A percentile compares a stretch with the other conserved stretches of the same genome.
Evolutionary conservation across 2,329 filamentous ascomycete species (phyloP).

Genomic region (Pseudogymnoascus verrucosus): DNA sequence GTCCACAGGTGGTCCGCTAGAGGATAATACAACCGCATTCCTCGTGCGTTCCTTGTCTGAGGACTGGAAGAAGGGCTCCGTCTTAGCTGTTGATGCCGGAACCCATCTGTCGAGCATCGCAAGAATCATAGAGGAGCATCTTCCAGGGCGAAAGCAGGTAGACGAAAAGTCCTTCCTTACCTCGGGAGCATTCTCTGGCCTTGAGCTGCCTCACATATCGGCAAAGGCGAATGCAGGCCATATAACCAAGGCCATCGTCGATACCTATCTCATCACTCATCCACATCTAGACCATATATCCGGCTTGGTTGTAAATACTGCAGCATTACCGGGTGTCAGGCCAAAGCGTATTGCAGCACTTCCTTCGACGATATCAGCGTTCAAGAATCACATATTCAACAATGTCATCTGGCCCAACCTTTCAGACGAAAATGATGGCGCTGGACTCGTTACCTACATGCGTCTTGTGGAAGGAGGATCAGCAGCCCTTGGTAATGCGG

Average conservation of each 20-base stretch:
- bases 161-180: constrained; percentile 33
- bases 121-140: constrained; percentile 49
- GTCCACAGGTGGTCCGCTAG: constrained; percentile 78
- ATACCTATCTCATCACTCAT: constrained; percentile 88
- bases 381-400: constrained; percentile 95
- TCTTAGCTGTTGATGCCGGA: constrained; percentile 90
- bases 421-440: constrained; percentile 90
- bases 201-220: constrained; percentile 59
- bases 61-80: constrained; percentile 72
- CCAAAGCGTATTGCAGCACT: constrained; percentile 83
- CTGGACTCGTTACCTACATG: constrained; percentile 84
- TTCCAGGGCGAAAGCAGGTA: constrained; percentile 19
- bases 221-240: constrained; percentile 72
- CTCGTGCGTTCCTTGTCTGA: constrained; percentile 74
- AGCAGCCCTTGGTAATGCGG: constrained; percentile 55
- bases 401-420: constrained; percentile 97
- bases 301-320: constrained; percentile 89
- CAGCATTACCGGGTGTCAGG: constrained; percentile 68
- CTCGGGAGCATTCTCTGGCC: constrained; percentile 70
- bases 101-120: constrained; percentile 80
- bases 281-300: constrained; percentile 94
- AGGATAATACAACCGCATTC: constrained; percentile 84
- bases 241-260: constrained; percentile 70
- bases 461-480: constrained; percentile 85
- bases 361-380: constrained; percentile 79